Base-by-base conservation (phyloP, 495 filamentous ascomycete genomes). In the Clohesyomyces aquaticus region DNA sequence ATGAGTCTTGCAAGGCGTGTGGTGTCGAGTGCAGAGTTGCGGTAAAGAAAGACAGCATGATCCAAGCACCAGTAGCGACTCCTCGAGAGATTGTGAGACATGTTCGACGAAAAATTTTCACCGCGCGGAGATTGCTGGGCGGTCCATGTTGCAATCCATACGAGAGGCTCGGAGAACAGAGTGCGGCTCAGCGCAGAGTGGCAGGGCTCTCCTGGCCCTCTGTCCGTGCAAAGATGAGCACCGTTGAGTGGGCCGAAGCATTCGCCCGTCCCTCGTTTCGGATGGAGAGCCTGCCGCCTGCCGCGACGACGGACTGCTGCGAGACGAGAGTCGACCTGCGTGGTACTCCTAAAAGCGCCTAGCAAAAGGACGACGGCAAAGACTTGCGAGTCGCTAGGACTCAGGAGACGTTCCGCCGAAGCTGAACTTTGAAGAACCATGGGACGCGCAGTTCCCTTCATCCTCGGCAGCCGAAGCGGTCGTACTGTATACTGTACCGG, bases 21-120 rank as follows among this genome's bases (percentile, higher is more conserved):
- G 58, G 25, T 27, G 59, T 28, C 23, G 28, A 42, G 61, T 57
- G 52, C 43, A 66, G 55, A 70, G 58, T 63, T 59, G 67, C 67
- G 67, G 67, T 70, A 60, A 67, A 60, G 53, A 48, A 59, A 53
- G 51, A 59, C 58, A 58, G 63, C 67, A 63, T 55, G 61, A 63
- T 57, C 53, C 61, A 65, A 50, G 51, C 49, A 28, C 9, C 28
- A 23, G 59, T 46, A 50, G 52, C 25, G 22, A 27, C 26, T 53
- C 41, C 28, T 48, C 41, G 46, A 53, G 18, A 61, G 8, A 64
- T 67, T 63, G 59, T 70, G 67, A 70, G 67, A 70, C 67, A 64
- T 61, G 22, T 26, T 50, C 42, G 55, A 63, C 21, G 38, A 61
- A 70, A 69, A 66, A 59, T 70, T 70, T 64, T 66, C 67, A 60